Base-by-base conservation (phyloP, 495 filamentous ascomycete species). In the Durotheca rogersii region DNA sequence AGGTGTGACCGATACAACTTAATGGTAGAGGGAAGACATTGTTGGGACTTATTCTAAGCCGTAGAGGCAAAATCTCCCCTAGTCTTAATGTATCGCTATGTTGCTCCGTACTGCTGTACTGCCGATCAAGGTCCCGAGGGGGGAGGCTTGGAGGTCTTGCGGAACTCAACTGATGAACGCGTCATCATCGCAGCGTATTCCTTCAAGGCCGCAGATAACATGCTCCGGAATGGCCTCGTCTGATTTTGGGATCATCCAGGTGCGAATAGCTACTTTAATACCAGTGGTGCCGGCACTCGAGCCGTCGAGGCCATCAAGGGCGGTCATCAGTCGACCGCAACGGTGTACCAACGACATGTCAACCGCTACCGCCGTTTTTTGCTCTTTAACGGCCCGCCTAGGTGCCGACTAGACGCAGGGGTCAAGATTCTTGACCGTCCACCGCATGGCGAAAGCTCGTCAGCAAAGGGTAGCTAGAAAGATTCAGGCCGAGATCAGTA, bases 401-500 rank as follows among this genome's bases (percentile, higher is more conserved):
- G 31, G 36, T 25, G 15, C 41, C 33, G 33, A 35, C n/a, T n/a
- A n/a, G n/a, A n/a, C n/a, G 7, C 20, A 25, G 1, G 20, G 37
- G 20, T n/a, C 11, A 6, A 9, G 16, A 31, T 7, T 19, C 38
- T 20, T 30, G 21, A 23, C 32, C 25, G 29, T 18, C 19, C 16
- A 42, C 21, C 34, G 31, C 14, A 40, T 21, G 33, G 37, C 7
- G 47, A 41, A 35, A 36, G 34, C 32, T 27, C 18, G 29, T 32
- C 23, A 42, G 23, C 25, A 41, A 6, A 6, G 15, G 29, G 41
- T 31, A 21, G 10, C 40, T 12, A 41, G 23, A 17, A 46, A 59
- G 56, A 50, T 21, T 53, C 56, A 50, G 56, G 25, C 56, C 56
- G 56, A 53, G 41, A 18, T 37, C 29, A 18, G 45, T 49, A 46